Conservation (phyloP, 2,329 filamentous ascomycete species). For the Escovopsis sp. region DNA sequence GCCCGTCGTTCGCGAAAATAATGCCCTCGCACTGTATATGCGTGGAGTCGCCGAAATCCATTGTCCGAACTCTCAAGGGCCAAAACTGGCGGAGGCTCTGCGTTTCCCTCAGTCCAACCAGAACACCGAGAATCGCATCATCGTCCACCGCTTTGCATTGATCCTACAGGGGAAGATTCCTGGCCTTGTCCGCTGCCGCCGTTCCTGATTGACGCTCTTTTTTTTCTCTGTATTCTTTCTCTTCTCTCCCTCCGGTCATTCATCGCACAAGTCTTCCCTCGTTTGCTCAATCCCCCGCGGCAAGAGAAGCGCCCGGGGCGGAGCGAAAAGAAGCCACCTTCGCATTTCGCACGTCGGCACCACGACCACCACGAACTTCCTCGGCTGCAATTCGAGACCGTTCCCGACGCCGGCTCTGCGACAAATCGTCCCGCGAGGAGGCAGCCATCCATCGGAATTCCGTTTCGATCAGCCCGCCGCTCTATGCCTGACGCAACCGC, state of each 20-base stretch:
- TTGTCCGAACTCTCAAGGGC: neutral
- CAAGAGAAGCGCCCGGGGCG: neutral
- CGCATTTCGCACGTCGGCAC: neutral
- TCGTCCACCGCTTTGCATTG: neutral
- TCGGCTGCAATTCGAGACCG: neutral
- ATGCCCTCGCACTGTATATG: no score
- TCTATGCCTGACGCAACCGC: constrained; percentile 33
- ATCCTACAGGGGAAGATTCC: no score
- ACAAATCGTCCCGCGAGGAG: no score
- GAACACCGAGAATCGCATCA: neutral
- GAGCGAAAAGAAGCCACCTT: constrained; percentile 5
- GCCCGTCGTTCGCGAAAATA: neutral
- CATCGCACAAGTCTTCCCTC: neutral
- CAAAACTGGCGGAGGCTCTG: neutral
- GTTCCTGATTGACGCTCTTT: neutral
- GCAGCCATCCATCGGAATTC: neutral
- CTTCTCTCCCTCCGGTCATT: neutral
- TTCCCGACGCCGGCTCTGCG: neutral
- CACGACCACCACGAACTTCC: no score
- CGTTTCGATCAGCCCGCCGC: neutral
- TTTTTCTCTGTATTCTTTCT: no score
- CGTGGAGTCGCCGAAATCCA: neutral
- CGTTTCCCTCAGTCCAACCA: neutral
- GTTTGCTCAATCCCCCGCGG: neutral
- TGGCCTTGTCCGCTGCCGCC: neutral